phyloP scores from a whole-genome alignment of 352 stramenopile genomes.

The Phytophthora europaea region DNA sequence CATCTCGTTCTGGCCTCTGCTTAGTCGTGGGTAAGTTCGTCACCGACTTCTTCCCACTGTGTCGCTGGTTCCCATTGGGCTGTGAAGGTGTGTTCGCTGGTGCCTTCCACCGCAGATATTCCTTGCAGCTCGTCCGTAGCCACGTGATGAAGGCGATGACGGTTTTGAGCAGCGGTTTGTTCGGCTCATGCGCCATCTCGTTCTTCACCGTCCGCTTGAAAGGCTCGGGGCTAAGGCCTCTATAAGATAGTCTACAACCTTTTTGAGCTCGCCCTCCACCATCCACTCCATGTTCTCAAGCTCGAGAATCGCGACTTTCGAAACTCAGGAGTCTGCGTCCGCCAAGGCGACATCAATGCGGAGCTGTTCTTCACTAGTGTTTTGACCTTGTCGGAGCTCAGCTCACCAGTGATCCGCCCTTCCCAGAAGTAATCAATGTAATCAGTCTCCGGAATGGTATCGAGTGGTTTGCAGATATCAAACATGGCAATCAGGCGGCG shows the following conservation, averaged over 20 bases:
- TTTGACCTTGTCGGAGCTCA: conserved; percentile 25
- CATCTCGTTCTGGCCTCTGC: background rate
- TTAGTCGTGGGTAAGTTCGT: too few relatives aligned
- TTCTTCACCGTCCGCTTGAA: conserved; percentile 3
- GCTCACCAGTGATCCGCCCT: conserved; percentile 9
- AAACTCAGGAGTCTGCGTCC: conserved; percentile 14
- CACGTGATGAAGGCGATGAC: conserved; percentile 19
- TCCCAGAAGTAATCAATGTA: conserved; percentile 29
- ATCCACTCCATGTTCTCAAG: conserved; percentile 20
- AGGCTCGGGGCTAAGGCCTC: background rate
- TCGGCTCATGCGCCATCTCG: conserved; percentile 7
- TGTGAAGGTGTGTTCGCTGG: too few relatives aligned
- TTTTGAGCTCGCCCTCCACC: conserved; percentile 10
- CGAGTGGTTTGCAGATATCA: conserved; percentile 3
- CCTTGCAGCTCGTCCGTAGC: conserved; percentile 10
- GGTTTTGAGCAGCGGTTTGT: conserved; percentile 13
- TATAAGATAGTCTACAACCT: conserved; percentile 13
- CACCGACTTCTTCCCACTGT: too few relatives aligned
- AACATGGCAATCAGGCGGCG: too few relatives aligned
- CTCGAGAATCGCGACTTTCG: conserved; percentile 15
- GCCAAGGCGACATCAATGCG: background rate
- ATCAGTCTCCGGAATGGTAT: conserved; percentile 7
- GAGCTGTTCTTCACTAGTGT: too few relatives aligned
- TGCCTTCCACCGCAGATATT: conserved; percentile 15
- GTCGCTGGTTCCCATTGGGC: conserved; percentile 9